Conservation (phyloP, 495 filamentous ascomycete genomes). For the Patellaria atrata region DNA sequence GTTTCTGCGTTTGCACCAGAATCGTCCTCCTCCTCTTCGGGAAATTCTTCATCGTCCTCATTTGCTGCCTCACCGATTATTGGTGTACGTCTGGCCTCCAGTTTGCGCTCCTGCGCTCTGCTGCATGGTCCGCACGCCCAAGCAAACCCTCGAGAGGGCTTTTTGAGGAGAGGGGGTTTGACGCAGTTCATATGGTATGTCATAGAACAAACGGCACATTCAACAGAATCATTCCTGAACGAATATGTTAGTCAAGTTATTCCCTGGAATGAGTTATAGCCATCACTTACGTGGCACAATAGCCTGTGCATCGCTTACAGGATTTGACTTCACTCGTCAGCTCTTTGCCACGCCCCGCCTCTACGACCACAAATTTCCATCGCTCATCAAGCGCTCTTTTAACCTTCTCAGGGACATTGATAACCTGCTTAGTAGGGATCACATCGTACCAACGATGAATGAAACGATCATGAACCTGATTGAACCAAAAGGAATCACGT, state of each 20-base stretch:
- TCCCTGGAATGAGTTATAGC: conserved; percentile 3
- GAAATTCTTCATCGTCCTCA: conserved; percentile 61
- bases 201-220: conserved; percentile 85
- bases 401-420: conserved; percentile 88
- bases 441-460: conserved; percentile 96
- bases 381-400: conserved; percentile 89
- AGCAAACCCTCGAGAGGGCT: conserved; percentile 92
- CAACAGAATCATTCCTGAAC: conserved; percentile 76
- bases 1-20: conserved; percentile 30
- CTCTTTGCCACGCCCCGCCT: conserved; percentile 83
- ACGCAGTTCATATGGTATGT: conserved; percentile 99
- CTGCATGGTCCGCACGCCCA: conserved; percentile 97
- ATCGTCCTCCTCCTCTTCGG: conserved; percentile 60
- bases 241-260: conserved; percentile 20
- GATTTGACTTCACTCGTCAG: conserved; percentile 91
- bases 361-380: conserved; percentile 90
- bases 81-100: conserved; percentile 83
- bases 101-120: conserved; percentile 78
- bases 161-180: conserved; percentile 80
- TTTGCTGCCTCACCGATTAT: conserved; percentile 41
- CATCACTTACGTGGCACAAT: conserved; percentile 70
- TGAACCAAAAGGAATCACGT: conserved; percentile 87
- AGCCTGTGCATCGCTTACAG: conserved; percentile 80
- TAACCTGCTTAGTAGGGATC: conserved; percentile 78
- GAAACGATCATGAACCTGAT: conserved; percentile 94